Evolutionary conservation across 1,284 basidiomycete genomes (phyloP).

Genomic region (Fomitopsis pinicola): DNA sequence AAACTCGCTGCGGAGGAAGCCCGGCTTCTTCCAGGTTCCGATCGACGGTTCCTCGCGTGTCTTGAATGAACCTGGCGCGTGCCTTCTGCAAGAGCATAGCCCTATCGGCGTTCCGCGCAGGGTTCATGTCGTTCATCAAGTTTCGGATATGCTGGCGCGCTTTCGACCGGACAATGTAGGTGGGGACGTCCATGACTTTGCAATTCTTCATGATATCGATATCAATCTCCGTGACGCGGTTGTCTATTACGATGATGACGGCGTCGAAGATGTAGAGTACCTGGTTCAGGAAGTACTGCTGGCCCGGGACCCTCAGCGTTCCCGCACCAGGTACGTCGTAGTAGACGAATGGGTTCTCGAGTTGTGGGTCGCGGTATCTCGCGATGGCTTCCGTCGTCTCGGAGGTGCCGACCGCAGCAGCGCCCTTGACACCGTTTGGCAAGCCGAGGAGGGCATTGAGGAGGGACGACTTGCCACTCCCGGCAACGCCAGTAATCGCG

Average conservation of each 20-base stretch:
- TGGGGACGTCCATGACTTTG: background rate
- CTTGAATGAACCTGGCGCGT: background rate
- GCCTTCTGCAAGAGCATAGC: background rate
- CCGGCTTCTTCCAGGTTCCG: background rate
- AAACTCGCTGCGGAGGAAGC: background rate
- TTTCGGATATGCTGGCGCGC: conserved; percentile 1
- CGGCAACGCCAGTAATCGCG: background rate
- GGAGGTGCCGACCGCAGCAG: background rate
- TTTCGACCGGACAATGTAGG: conserved; percentile 4
- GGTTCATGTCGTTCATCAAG: background rate
- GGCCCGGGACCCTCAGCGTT: conserved; percentile 1
- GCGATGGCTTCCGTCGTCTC: conserved; percentile 2
- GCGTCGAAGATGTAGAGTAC: conserved; percentile 3
- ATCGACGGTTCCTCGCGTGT: background rate
- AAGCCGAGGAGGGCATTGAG: background rate
- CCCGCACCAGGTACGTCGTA: conserved; percentile 7
- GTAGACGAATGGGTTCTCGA: conserved; percentile 1
- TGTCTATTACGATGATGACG: conserved; percentile 1
- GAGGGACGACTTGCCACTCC: background rate
- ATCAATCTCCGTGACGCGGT: conserved; percentile 3
- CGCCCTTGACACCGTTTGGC: background rate
- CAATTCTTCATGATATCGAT: conserved; percentile 1
- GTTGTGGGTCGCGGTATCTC: conserved; percentile 1
- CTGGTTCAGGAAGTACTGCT: conserved; percentile 2
- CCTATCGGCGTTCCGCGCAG: background rate